These are phyloP conservation scores for Cryphonectria naterciae DNA, from an alignment of 2,329 filamentous ascomycete genomes.

Conservation along the genomic window DNA sequence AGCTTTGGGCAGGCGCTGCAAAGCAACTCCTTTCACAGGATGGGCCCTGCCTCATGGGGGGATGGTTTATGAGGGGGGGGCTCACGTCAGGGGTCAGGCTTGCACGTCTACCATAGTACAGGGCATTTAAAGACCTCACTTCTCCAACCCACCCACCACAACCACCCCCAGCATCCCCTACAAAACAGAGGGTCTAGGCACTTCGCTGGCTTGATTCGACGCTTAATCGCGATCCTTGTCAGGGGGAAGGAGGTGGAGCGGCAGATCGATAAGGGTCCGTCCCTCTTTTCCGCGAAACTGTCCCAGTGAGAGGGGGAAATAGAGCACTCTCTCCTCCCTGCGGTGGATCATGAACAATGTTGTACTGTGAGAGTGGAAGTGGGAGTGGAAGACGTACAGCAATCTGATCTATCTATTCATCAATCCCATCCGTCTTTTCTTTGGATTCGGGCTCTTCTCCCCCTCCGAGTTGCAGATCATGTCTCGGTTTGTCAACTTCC, in stretches of 20 bases:
- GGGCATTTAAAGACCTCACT: constrained; percentile 1
- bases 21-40: constrained; percentile 4
- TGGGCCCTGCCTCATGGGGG: background rate
- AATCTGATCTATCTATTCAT: background rate
- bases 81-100: background rate
- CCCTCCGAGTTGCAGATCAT: constrained; percentile 41
- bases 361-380: background rate
- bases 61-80: background rate
- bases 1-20: constrained; percentile 19
- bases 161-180: background rate
- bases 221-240: constrained; percentile 21
- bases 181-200: background rate
- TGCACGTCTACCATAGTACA: background rate
- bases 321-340: constrained; percentile 5
- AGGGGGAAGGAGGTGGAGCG: constrained; percentile 20
- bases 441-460: background rate
- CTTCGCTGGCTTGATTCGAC: constrained; percentile 16
- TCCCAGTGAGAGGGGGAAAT: constrained; percentile 15
- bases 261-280: constrained; percentile 28
- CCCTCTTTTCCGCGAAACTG: constrained; percentile 17
- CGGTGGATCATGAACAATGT: constrained; percentile 6
- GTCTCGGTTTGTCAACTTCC: constrained; percentile 40
- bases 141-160: background rate
- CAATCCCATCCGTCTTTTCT: background rate
- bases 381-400: constrained; percentile 1